Conservation (phyloP, 1,139 yeast species). For the Geotrichum reessii region DNA sequence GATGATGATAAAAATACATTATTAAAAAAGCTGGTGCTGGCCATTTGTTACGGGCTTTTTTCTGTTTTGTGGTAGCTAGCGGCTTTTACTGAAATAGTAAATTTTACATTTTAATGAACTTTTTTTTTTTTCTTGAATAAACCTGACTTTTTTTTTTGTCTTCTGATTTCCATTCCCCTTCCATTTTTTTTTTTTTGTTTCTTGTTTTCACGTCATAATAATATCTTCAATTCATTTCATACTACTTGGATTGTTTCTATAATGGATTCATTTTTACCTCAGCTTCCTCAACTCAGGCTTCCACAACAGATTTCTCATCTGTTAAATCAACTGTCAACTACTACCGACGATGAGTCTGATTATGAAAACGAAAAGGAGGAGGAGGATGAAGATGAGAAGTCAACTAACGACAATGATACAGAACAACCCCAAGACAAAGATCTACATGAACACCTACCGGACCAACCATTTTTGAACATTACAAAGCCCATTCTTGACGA, state of each 20-base stretch:
- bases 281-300: constrained; percentile 12
- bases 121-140: background rate
- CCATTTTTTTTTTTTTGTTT: background rate
- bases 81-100: background rate
- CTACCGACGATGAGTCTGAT: constrained; percentile 4
- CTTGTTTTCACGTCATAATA: background rate
- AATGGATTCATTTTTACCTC: constrained; percentile 16
- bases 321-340: constrained; percentile 7
- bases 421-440: background rate
- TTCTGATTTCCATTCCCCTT: background rate
- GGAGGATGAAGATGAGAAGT: background rate
- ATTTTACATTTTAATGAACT: background rate
- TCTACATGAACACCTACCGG: background rate
- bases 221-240: background rate
- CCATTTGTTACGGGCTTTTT: background rate
- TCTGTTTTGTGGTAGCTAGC: background rate
- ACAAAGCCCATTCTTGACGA: constrained; percentile 2
- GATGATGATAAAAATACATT: background rate
- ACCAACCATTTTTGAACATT: background rate
- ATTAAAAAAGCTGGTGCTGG: background rate
- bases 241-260: background rate
- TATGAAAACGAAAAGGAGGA: background rate
- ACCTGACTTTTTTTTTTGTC: background rate
- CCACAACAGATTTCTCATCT: constrained; percentile 14
- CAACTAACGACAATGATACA: background rate